Evolutionary conservation across 768 basidiomycete species (phyloP).

Genomic region (Auriculariales sp.): DNA sequence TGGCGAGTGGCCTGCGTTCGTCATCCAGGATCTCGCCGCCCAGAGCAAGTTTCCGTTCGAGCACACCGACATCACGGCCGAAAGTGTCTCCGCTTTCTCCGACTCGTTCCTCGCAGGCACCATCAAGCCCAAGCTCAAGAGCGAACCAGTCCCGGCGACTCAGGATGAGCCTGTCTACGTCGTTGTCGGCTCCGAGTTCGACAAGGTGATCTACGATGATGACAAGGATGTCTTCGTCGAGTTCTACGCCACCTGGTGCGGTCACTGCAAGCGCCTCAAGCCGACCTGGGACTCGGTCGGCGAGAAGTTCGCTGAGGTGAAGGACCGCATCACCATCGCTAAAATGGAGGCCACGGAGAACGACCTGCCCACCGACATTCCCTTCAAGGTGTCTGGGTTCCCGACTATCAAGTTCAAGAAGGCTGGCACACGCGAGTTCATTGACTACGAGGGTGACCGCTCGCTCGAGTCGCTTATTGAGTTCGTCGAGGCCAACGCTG

Average conservation of each 20-base stretch:
- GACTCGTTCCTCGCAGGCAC: conserved; percentile 54
- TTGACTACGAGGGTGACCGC: conserved; percentile 89
- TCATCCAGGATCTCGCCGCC: conserved; percentile 70
- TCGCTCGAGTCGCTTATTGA: conserved; percentile 73
- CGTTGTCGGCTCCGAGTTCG: conserved; percentile 82
- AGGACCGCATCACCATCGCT: conserved; percentile 70
- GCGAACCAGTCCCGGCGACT: conserved; percentile 64
- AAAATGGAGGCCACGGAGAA: conserved; percentile 97
- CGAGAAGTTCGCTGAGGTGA: conserved; percentile 62
- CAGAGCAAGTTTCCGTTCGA: conserved; percentile 86
- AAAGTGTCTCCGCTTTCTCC: conserved; percentile 44
- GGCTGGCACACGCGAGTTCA: conserved; percentile 72
- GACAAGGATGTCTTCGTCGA: conserved; percentile 91
- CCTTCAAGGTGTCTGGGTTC: conserved; percentile 81
- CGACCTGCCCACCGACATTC: conserved; percentile 76
- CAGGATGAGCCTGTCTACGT: conserved; percentile 75
- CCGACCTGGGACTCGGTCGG: conserved; percentile 88
- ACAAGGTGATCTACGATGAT: conserved; percentile 73
- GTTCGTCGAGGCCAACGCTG: conserved; percentile 70
- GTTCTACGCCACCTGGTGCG: conserved; percentile 95
- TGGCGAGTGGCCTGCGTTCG: conserved; percentile 86
- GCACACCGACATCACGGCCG: conserved; percentile 47
- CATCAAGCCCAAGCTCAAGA: conserved; percentile 77
- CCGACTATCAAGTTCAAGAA: conserved; percentile 95
- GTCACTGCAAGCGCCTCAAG: conserved; percentile 93